Evolutionary conservation across 2,329 filamentous ascomycete genomes (phyloP).

Genomic region (Diaporthe eres): DNA sequence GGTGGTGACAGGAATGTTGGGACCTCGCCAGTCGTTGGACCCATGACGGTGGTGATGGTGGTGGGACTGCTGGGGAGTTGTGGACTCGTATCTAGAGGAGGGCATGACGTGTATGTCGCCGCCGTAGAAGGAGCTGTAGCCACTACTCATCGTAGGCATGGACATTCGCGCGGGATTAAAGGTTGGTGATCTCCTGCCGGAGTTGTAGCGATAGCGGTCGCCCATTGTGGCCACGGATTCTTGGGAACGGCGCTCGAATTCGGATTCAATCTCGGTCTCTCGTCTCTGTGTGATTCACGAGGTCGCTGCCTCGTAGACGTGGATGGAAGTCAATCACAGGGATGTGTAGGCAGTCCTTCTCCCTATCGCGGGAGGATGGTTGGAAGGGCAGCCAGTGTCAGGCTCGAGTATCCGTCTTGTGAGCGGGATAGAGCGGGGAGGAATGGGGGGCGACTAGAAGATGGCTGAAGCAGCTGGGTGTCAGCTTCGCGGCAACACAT

Average conservation of each 20-base stretch:
- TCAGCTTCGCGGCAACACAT: conserved; percentile 27
- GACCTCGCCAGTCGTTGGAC: conserved; percentile 50
- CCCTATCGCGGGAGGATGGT: conserved; percentile 3
- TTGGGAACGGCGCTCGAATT: background rate
- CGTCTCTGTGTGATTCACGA: background rate
- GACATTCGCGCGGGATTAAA: conserved; percentile 68
- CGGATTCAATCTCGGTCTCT: background rate
- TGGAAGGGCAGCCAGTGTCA: conserved; percentile 16
- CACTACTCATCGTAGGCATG: conserved; percentile 61
- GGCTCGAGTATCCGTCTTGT: conserved; percentile 15
- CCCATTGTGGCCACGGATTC: conserved; percentile 54
- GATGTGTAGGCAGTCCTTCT: conserved; percentile 8
- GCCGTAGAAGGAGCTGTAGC: conserved; percentile 64
- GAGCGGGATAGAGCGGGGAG: conserved; percentile 7
- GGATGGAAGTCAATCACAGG: background rate
- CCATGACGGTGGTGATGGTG: conserved; percentile 48
- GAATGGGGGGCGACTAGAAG: conserved; percentile 25
- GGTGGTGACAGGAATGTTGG: conserved; percentile 58
- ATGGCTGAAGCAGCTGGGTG: conserved; percentile 19
- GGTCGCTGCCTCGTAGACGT: background rate
- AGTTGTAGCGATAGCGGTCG: conserved; percentile 60
- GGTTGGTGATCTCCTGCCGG: conserved; percentile 59
- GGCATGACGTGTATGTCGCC: conserved; percentile 70
- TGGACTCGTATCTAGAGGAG: conserved; percentile 51
- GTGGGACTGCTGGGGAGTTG: conserved; percentile 35